Base-by-base conservation (phyloP, 192 early-diverging fungal genomes). In the Phlyctochytrium planicorne region DNA sequence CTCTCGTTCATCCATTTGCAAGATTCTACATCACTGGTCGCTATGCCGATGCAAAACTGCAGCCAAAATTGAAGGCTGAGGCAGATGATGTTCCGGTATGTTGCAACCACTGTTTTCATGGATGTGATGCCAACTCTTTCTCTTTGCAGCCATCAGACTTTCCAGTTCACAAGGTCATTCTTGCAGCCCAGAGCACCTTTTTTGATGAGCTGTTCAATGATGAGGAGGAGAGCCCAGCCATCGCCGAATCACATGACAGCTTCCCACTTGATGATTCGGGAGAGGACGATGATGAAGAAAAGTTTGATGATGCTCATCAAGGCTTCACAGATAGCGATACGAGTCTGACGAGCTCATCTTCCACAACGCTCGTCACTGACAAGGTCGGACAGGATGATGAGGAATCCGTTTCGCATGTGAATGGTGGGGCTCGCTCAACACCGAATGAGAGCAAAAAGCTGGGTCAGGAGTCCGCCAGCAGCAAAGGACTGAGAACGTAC, bases 171-270 rank as follows among this genome's bases (percentile, higher is more conserved):
- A 14, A 29, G 6, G 20, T 57, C 12, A 29, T 57, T 29, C 55
- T 57, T 29, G 55, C 55, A 4, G 16, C 55, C 25, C 55, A 57
- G 55, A 25, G 20, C 20, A 10, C 55, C 16, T 57, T 24, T 27
- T 57, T 57, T 29, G 55, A 57, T 57, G 55, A 57, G 6, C 55
- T 57, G 12, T 57, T 57, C 25, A 47, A 6, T 14, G 20, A 47
- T 47, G 6, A 14, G 10, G 20, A 47, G 10, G 10, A 47, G 10
- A 14, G 10, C 20, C 40, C 40, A 47, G 40, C 40, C 40, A 47
- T 47, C 6, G 20, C 40, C 20, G 10, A 6, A 47, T 47, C 40
- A 47, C 40, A 47, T 20, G 40, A 47, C 20, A 14, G 10, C 20
- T n/a, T n/a, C n/a, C n/a, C n/a, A n/a, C n/a, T n/a, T n/a, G n/a